These are phyloP conservation scores for Pythium guiyangense DNA, from an alignment of 352 stramenopile species.

Conservation along the genomic window DNA sequence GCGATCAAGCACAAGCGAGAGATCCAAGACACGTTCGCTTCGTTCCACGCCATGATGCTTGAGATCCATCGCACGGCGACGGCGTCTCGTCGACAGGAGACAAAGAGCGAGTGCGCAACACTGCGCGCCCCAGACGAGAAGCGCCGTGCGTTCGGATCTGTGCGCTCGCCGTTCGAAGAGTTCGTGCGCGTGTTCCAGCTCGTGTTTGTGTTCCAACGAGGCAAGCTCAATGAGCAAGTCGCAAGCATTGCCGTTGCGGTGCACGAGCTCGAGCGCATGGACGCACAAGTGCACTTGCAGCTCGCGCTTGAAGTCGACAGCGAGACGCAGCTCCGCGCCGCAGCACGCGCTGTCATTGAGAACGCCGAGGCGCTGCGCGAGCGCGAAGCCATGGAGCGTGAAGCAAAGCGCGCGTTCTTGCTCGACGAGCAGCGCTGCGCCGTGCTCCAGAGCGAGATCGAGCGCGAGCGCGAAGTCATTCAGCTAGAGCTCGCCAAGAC, in stretches of 20 bases:
- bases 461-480: conserved; percentile 47
- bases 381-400: conserved; percentile 33
- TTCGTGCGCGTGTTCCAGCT: conserved; percentile 38
- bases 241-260: background rate
- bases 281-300: background rate
- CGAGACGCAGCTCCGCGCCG: conserved; percentile 27
- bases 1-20: background rate
- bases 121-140: conserved; percentile 5
- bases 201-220: conserved; percentile 38
- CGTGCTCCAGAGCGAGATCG: conserved; percentile 50
- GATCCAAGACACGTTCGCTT: background rate
- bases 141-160: conserved; percentile 19
- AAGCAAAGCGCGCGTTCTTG: conserved; percentile 43
- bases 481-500: conserved; percentile 54
- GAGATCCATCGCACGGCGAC: conserved; percentile 2
- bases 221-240: conserved; percentile 15
- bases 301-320: conserved; percentile 29
- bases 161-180: conserved; percentile 39
- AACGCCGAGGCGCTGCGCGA: conserved; percentile 20
- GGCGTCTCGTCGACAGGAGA: too few relatives aligned
- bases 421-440: conserved; percentile 50
- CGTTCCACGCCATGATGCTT: conserved; percentile 6
- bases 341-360: conserved; percentile 24
- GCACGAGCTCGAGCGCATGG: conserved; percentile 4
- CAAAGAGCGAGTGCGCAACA: background rate